A percentile compares a stretch with the other conserved stretches of the same genome.
Evolutionary conservation across 2,329 filamentous ascomycete genomes (phyloP).

Genomic region (Torrubiella hemipterigena): DNA sequence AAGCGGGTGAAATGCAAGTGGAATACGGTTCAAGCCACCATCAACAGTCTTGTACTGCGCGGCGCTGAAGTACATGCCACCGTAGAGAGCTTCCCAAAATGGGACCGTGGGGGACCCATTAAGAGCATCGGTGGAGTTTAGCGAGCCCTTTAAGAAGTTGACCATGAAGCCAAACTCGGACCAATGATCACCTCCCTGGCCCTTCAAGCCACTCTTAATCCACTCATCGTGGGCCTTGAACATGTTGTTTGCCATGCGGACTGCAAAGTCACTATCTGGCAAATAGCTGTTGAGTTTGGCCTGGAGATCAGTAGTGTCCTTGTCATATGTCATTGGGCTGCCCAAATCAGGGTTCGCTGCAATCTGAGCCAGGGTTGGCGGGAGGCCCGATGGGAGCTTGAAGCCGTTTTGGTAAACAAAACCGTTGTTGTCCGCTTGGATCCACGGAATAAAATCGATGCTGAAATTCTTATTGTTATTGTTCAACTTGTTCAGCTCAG

Average conservation of each 20-base stretch:
- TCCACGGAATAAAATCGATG: conserved; percentile 52
- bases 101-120: conserved; percentile 24
- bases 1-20: conserved; percentile 48
- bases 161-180: conserved; percentile 52
- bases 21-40: conserved; percentile 41
- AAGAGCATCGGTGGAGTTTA: conserved; percentile 39
- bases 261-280: conserved; percentile 20
- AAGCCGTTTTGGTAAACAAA: conserved; percentile 35
- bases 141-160: conserved; percentile 40
- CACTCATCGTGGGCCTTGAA: conserved; percentile 30
- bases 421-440: conserved; percentile 42
- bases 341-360: conserved; percentile 28
- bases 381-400: conserved; percentile 36
- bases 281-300: conserved; percentile 24
- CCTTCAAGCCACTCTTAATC: conserved; percentile 20
- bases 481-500: conserved; percentile 50
- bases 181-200: conserved; percentile 46
- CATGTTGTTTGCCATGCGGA: conserved; percentile 27
- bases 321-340: conserved; percentile 17
- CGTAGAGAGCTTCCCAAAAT: conserved; percentile 31
- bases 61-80: conserved; percentile 5
- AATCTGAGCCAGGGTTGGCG: conserved; percentile 39
- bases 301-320: conserved; percentile 20
- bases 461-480: conserved; percentile 30
- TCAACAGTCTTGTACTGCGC: conserved; percentile 52